Conservation (phyloP, 2,329 filamentous ascomycete genomes). For the Diplodia seriata region DNA sequence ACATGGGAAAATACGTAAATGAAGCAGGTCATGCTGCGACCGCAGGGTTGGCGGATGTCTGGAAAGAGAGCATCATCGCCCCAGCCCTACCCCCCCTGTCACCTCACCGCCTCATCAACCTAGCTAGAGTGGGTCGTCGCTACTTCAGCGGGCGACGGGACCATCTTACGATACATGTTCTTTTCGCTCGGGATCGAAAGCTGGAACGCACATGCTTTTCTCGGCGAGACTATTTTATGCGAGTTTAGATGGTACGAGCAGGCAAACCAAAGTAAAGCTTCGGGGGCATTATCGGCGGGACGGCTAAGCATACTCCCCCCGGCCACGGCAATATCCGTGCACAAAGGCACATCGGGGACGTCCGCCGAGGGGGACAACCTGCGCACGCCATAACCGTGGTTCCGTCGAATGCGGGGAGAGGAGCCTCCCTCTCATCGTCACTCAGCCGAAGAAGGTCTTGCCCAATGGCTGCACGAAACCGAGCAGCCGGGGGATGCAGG, state of each 20-base stretch:
- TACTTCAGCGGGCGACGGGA: no score
- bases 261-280: background rate
- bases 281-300: background rate
- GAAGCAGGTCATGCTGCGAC: no score
- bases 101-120: no score
- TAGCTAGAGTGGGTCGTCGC: no score
- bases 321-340: background rate
- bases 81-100: no score
- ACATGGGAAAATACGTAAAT: background rate
- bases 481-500: background rate
- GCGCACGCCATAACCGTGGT: background rate
- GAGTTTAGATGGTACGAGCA: background rate
- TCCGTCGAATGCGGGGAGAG: background rate
- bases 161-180: background rate
- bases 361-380: background rate
- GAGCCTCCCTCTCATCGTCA: background rate
- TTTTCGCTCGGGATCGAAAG: background rate
- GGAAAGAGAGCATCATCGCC: no score
- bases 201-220: background rate
- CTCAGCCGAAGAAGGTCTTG: background rate
- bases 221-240: background rate
- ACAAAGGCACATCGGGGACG: background rate
- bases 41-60: no score
- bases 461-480: background rate
- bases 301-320: background rate